Conservation (phyloP, 495 filamentous ascomycete species). For the Annulohypoxylon bovei region DNA sequence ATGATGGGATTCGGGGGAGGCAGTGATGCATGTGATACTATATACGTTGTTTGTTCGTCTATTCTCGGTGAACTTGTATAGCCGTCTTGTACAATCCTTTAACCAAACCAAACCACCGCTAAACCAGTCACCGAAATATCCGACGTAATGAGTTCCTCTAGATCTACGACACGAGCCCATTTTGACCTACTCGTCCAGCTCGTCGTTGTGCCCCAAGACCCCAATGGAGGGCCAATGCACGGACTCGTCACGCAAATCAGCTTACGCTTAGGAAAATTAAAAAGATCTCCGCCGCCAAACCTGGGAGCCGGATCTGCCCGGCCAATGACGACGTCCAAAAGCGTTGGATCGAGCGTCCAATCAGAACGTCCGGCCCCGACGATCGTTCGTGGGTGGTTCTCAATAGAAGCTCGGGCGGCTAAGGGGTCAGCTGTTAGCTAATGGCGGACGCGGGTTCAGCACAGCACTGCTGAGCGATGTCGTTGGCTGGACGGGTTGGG, state of each 20-base stretch:
- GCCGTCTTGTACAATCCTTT: neutral
- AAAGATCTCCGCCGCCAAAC: slow-evolving; percentile 22
- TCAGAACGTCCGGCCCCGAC: neutral
- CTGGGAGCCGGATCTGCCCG: slow-evolving; percentile 19
- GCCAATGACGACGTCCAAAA: slow-evolving; percentile 1
- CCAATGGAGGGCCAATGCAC: slow-evolving; percentile 1
- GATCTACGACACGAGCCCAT: neutral
- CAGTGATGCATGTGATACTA: neutral
- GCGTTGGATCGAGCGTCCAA: slow-evolving; percentile 13
- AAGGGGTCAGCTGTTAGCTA: neutral
- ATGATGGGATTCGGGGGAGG: neutral
- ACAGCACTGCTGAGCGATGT: neutral
- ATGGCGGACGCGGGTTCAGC: neutral
- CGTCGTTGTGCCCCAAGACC: neutral
- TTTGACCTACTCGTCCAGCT: slow-evolving; percentile 15
- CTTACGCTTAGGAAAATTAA: slow-evolving; percentile 4
- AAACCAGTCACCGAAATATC: neutral
- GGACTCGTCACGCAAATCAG: slow-evolving; percentile 25
- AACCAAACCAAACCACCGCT: neutral
- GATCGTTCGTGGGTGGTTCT: neutral
- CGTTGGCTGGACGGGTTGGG: slow-evolving; percentile 17
- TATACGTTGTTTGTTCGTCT: neutral
- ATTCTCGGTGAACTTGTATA: slow-evolving; percentile 4
- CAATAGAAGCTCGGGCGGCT: neutral
- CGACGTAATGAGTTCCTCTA: slow-evolving; percentile 15